Evolutionary conservation across 2,329 filamentous ascomycete species (phyloP), one percentile per base, ranked within the genome.

Genomic region (Xylaria sp.): DNA sequence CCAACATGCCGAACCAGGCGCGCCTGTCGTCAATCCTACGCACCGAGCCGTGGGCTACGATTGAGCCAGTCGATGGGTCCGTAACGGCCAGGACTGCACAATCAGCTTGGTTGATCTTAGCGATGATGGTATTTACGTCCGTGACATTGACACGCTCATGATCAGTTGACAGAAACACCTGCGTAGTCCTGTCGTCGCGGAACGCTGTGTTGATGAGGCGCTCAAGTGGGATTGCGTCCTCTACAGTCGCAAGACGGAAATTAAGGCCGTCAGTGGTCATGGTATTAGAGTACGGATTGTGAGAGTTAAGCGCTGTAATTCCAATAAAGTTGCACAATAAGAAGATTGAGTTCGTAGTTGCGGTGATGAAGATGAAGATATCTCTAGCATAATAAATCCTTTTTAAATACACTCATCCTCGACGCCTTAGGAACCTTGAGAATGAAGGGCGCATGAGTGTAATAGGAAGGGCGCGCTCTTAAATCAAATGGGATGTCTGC

Each of bases 1-100:
- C 84, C 21, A 86, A 84, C 42, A 85, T 78, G 59, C 83, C 83
- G 60, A 86, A 84, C 74, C 84, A 83, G 19, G 78, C 80, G 42
- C 77, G 67, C 39, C 68, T 74, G 32, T 69, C 69, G 30, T 69
- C 67, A 19, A 73, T 76, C 36, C 73, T 74, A 30, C 78, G 67
- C 3, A 85, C 65, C 65, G 85, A 83, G 73, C 82, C 85, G 78
- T 83, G 85, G n/a, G 79, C 79, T 2, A 82, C 75, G 2, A 83
- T 76, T 0, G 59, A 47, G n/a, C 63, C 61, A 6, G 4, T 71
- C 60, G 6, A 70, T 32, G 36, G 11, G 59, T 81, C 77, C 30
- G 77, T 73, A 27, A 79, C 82, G 14, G 83, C 57, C 2, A 86
- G 72, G 3, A 73, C 54, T 27, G 55, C 73, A 62, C 64, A 62